phyloP scores from a whole-genome alignment of 2,329 filamentous ascomycete genomes.

The Sclerotinia spermophila region DNA sequence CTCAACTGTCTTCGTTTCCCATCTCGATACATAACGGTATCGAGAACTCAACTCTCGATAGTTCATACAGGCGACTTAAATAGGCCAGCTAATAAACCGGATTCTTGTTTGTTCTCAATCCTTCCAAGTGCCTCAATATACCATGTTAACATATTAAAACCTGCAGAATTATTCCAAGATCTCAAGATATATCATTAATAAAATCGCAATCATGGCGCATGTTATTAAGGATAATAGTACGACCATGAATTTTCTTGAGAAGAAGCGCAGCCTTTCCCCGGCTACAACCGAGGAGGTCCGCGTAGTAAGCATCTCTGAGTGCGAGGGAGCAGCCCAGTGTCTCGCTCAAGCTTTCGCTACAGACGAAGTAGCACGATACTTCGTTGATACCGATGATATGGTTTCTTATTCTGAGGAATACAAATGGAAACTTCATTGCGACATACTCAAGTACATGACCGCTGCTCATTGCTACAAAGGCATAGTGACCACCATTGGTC shows the following conservation, averaged over 20 bases:
- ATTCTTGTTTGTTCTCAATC: conserved; percentile 28
- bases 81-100: conserved; percentile 35
- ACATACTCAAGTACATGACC: conserved; percentile 73
- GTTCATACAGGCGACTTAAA: conserved; percentile 50
- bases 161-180: neutral
- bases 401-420: conserved; percentile 58
- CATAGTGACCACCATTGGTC: conserved; percentile 69
- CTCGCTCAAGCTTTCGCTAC: conserved; percentile 74
- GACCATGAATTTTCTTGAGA: conserved; percentile 30
- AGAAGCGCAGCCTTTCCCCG: conserved; percentile 33
- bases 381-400: conserved; percentile 68
- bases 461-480: conserved; percentile 73
- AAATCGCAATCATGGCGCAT: conserved; percentile 35
- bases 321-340: conserved; percentile 65
- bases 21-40: conserved; percentile 53
- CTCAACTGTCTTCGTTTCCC: conserved; percentile 52
- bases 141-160: conserved; percentile 24
- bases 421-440: conserved; percentile 72
- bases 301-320: conserved; percentile 61
- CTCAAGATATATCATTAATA: neutral
- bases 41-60: conserved; percentile 54
- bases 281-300: conserved; percentile 55
- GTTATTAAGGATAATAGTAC: conserved; percentile 39
- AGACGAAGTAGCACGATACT: conserved; percentile 71
- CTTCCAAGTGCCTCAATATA: conserved; percentile 15